Evolutionary conservation across 2,329 filamentous ascomycete species (phyloP).

Genomic region (Fusarium chlamydosporum): DNA sequence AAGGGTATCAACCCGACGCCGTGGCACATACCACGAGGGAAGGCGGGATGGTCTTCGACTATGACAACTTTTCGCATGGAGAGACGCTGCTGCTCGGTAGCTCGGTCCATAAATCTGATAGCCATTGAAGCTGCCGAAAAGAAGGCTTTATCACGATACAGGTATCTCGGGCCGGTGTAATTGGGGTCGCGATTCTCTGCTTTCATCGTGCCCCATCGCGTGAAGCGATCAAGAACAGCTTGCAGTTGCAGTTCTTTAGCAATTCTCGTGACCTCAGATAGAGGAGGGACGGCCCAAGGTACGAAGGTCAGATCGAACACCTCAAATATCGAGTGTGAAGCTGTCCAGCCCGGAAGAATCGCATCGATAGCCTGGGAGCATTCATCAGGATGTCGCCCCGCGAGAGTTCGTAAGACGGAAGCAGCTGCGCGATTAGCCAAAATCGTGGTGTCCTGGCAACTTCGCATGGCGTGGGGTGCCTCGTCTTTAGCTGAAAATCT

Average conservation of each 20-base stretch:
- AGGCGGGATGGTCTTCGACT: constrained; percentile 9
- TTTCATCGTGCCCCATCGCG: too few species aligned
- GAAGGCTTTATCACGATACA: neutral
- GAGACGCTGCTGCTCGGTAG: neutral
- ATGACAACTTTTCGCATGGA: constrained; percentile 6
- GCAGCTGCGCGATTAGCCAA: neutral
- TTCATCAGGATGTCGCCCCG: neutral
- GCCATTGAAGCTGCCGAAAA: constrained; percentile 25
- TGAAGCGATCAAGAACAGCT: neutral
- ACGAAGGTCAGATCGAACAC: constrained; percentile 1
- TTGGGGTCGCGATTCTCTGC: too few species aligned
- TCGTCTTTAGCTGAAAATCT: too few species aligned
- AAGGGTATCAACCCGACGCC: constrained; percentile 21
- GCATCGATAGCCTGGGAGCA: neutral
- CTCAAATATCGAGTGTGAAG: neutral
- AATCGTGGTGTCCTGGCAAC: neutral
- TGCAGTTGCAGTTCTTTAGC: neutral
- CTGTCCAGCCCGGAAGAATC: constrained; percentile 5
- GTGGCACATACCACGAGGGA: neutral
- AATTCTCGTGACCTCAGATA: neutral
- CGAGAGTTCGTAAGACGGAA: neutral
- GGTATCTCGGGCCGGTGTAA: neutral
- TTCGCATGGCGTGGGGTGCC: neutral
- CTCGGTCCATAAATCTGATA: constrained; percentile 12
- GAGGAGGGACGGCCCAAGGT: constrained; percentile 8